These are phyloP conservation scores for Endocalyx cinctus DNA, from an alignment of 2,329 filamentous ascomycete species.

Conservation along the genomic window DNA sequence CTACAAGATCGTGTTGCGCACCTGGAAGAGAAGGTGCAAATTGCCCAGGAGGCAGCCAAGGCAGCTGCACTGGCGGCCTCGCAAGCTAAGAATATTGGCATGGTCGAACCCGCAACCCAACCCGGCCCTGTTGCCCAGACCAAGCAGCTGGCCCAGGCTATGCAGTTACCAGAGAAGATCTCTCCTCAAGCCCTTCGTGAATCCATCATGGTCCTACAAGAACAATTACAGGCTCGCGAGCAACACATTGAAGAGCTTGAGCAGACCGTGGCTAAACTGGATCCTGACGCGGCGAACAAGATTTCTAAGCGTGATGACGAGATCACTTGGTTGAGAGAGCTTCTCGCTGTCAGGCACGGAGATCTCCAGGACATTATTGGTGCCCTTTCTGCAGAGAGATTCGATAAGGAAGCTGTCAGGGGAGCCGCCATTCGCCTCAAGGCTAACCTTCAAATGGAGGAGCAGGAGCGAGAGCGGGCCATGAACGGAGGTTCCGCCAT, in stretches of 20 bases:
- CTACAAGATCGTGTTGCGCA: constrained; percentile 80
- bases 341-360: constrained; percentile 83
- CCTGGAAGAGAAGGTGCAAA: constrained; percentile 85
- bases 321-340: constrained; percentile 89
- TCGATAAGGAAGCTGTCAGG: constrained; percentile 74
- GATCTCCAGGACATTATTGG: constrained; percentile 90
- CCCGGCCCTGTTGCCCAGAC: constrained; percentile 39
- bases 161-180: constrained; percentile 72
- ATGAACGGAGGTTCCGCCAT: constrained; percentile 65
- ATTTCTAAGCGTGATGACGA: constrained; percentile 91
- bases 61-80: constrained; percentile 67
- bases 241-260: constrained; percentile 84
- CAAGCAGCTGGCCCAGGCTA: constrained; percentile 33
- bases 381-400: constrained; percentile 68
- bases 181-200: constrained; percentile 92
- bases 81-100: constrained; percentile 26
- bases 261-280: constrained; percentile 60
- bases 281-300: constrained; percentile 74
- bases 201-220: constrained; percentile 92
- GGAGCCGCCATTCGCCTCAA: constrained; percentile 90
- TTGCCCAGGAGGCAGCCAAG: constrained; percentile 80
- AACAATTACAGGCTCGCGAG: constrained; percentile 93
- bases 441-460: constrained; percentile 96
- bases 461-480: constrained; percentile 86
- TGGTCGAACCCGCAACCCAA: constrained; percentile 39